Evolutionary conservation across 148 eudicot genomes (phyloP).

Genomic region (Camellia japonica): DNA sequence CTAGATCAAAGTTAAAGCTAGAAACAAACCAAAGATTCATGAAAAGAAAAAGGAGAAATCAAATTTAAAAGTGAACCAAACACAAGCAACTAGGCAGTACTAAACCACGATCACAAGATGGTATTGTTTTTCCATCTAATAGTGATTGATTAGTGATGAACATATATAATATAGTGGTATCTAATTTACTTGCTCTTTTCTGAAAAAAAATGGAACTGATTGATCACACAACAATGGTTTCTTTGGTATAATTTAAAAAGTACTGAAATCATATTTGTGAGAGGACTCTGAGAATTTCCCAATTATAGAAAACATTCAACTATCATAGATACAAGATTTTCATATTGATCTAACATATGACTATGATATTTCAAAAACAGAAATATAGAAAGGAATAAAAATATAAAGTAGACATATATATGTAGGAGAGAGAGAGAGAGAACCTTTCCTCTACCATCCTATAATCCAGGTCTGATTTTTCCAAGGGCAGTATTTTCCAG

Average conservation of each 20-base stretch:
- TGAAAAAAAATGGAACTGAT: neutral
- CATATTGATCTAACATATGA: neutral
- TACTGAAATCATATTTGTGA: neutral
- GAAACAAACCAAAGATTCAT: neutral
- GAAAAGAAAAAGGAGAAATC: neutral
- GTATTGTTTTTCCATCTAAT: neutral
- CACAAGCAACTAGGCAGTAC: neutral
- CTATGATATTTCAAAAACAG: neutral
- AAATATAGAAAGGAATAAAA: no score
- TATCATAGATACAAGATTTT: neutral
- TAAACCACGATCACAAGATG: neutral
- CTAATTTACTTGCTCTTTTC: neutral
- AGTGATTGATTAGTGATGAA: neutral
- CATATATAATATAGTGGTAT: neutral
- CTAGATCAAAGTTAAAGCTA: neutral
- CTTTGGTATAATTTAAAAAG: neutral
- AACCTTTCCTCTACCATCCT: no score
- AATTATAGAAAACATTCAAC: neutral
- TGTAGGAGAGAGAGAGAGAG: no score
- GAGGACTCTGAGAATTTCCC: neutral
- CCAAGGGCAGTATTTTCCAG: neutral
- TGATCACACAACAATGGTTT: neutral
- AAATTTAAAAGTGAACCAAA: neutral
- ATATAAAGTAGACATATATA: no score
- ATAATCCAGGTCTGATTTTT: neutral